Percentiles rank a stretch among this genome's conserved stretches.
Evolutionary conservation across 2,329 filamentous ascomycete genomes (phyloP).

Genomic region (Epichloe uncinata): DNA sequence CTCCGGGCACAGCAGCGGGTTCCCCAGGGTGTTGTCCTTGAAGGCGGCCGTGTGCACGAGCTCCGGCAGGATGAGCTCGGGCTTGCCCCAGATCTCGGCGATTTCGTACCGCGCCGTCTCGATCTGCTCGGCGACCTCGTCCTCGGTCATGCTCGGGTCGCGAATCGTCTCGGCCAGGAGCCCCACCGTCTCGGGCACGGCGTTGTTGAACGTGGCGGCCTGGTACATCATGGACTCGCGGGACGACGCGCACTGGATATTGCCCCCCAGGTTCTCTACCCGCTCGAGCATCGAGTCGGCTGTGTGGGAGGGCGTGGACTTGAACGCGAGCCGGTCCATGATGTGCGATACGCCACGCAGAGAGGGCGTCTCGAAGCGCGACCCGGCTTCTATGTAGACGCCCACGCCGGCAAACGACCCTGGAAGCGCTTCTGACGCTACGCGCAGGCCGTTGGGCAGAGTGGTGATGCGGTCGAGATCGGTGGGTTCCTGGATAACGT

Average conservation of each 20-base stretch:
- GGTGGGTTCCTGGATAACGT: constrained; percentile 48
- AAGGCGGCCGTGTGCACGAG: constrained; percentile 91
- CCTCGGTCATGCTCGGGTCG: constrained; percentile 69
- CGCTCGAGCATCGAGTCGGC: constrained; percentile 79
- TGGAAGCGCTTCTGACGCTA: constrained; percentile 87
- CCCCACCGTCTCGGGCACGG: constrained; percentile 68
- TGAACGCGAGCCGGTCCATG: constrained; percentile 91
- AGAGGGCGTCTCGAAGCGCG: constrained; percentile 76
- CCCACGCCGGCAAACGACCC: constrained; percentile 92
- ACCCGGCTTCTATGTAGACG: constrained; percentile 91
- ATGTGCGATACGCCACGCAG: constrained; percentile 90
- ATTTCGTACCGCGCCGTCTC: constrained; percentile 93
- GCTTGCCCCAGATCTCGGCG: constrained; percentile 93
- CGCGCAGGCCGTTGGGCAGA: constrained; percentile 81
- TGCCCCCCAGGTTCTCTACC: constrained; percentile 85
- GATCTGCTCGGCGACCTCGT: constrained; percentile 77
- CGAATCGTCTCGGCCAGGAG: constrained; percentile 90
- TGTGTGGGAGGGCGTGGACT: constrained; percentile 59
- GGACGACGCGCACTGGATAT: constrained; percentile 93
- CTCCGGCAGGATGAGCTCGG: constrained; percentile 89
- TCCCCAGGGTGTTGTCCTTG: constrained; percentile 90
- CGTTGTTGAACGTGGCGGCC: constrained; percentile 90
- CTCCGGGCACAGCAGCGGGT: constrained; percentile 80
- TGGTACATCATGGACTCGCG: constrained; percentile 98
- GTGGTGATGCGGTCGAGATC: constrained; percentile 82